Evolutionary conservation across 2,329 filamentous ascomycete species (phyloP), one percentile per base, ranked within the genome.

Genomic region (Colletotrichum limetticola): DNA sequence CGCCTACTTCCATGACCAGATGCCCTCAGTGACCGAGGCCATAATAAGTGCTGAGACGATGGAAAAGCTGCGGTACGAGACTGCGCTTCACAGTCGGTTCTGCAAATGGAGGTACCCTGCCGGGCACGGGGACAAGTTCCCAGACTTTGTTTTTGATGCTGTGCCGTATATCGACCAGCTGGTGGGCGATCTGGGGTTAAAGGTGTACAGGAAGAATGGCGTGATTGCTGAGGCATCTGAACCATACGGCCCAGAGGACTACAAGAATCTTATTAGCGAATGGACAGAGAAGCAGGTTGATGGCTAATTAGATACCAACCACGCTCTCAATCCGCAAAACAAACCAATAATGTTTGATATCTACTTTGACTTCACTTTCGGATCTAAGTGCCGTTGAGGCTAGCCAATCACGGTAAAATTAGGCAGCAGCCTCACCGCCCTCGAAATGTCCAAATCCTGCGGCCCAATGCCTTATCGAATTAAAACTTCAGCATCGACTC

Each of bases 101-200:
- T 91, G 92, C 5, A 90, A 87, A 75, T 92, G 91, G 88, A 86
- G 93, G 30, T 93, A 93, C 76, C 90, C 92, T 1, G 87, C 84
- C 4, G 93, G 92, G 0, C 91, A 90, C 77, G 92, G 92, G 1
- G 85, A 84, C 52, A 87, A 85, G 78, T 85, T 88, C 71, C 91
- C 91, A 0, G 93, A 94, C 79, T 91, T 95, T 75, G 91, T 94
- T 22, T 95, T 96, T 78, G 94, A 97, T 80, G 88, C 88, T 0
- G 79, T 96, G 66, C 93, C 93, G 4, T 97, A 95, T 71, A 79
- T 94, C 22, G 93, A 95, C 80, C 77, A 92, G 77, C 79, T 96
- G 78, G 79, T 94, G 72, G 82, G 83, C 5, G 93, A 96, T 79
- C 77, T 95, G 68, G 92, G 90, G 0, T 80, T 95, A 67, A 82